These are phyloP conservation scores for Mycena rebaudengoi DNA, from an alignment of 768 basidiomycete species.

Conservation along the genomic window DNA sequence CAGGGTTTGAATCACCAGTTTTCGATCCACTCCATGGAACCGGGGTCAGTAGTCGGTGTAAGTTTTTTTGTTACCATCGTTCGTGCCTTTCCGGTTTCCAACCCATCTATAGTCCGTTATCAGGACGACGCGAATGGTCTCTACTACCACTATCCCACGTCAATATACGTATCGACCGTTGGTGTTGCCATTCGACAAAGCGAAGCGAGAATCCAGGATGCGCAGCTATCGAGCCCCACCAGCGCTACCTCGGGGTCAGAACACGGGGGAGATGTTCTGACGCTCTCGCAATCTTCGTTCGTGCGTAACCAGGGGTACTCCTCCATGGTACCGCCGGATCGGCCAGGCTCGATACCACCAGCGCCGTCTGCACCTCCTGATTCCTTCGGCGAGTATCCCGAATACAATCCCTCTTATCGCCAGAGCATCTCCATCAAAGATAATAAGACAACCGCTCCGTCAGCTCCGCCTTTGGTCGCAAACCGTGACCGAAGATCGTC, in stretches of 20 bases:
- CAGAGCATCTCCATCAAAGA: constrained; percentile 51
- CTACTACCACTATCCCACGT: constrained; percentile 29
- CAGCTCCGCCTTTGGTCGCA: constrained; percentile 42
- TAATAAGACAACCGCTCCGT: constrained; percentile 26
- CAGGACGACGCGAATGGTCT: constrained; percentile 43
- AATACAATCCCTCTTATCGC: constrained; percentile 15
- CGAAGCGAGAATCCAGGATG: constrained; percentile 4
- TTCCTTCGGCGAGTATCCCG: constrained; percentile 10
- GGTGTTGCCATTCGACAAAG: constrained; percentile 21
- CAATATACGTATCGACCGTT: constrained; percentile 23
- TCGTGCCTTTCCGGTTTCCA: constrained; percentile 49
- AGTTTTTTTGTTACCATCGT: constrained; percentile 58
- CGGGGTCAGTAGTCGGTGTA: constrained; percentile 58
- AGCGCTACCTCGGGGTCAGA: constrained; percentile 29
- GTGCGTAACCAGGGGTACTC: constrained; percentile 27
- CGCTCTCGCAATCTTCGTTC: constrained; percentile 7
- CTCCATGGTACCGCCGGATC: constrained; percentile 23
- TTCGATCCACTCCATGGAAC: constrained; percentile 59
- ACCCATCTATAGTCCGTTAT: constrained; percentile 70
- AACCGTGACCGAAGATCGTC: constrained; percentile 48
- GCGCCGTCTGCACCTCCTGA: not conserved
- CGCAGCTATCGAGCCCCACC: constrained; percentile 23
- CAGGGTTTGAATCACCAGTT: constrained; percentile 77
- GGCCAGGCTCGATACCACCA: constrained; percentile 7
- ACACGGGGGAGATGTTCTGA: constrained; percentile 17